Evolutionary conservation across 164 flowering plant genomes (phyloP).

Genomic region (Magnolia sinica): DNA sequence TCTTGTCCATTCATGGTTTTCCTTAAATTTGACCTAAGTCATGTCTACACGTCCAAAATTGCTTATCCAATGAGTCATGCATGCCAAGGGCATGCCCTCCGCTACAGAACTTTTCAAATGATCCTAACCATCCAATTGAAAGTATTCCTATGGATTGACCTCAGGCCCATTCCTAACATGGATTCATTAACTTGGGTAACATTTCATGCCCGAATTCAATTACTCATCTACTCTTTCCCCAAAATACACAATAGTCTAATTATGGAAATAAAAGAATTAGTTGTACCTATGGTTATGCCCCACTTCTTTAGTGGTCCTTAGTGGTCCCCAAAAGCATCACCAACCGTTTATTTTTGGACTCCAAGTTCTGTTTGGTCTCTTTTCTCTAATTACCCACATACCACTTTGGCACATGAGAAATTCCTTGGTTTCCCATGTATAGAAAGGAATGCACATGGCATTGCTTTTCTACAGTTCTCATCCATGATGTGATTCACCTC

Average conservation of each 20-base stretch:
- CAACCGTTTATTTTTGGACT: slow-evolving; percentile 2
- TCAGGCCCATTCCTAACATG: not conserved
- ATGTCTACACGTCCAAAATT: too few relatives aligned
- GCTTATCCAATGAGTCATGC: too few relatives aligned
- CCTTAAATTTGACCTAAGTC: too few relatives aligned
- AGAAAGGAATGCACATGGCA: slow-evolving; percentile 9
- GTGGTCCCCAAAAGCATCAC: slow-evolving; percentile 19
- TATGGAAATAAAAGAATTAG: slow-evolving; percentile 11
- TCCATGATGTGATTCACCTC: slow-evolving; percentile 16
- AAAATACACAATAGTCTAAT: slow-evolving; percentile 13
- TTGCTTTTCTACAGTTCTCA: slow-evolving; percentile 1
- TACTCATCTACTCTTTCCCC: not conserved
- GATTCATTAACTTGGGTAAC: not conserved
- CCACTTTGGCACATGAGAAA: slow-evolving; percentile 8
- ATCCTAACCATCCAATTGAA: too few relatives aligned
- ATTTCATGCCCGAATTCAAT: not conserved
- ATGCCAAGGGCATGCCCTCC: too few relatives aligned
- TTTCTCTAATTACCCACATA: slow-evolving; percentile 2
- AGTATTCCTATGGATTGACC: not conserved
- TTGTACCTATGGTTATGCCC: slow-evolving; percentile 8
- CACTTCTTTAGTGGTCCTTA: slow-evolving; percentile 15
- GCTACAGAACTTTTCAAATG: too few relatives aligned
- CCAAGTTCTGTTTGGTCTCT: slow-evolving; percentile 11
- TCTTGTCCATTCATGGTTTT: too few relatives aligned
- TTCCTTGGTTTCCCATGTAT: slow-evolving; percentile 11